Base-by-base conservation (phyloP, 495 filamentous ascomycete genomes). In the Ascodesmis nigricans region DNA sequence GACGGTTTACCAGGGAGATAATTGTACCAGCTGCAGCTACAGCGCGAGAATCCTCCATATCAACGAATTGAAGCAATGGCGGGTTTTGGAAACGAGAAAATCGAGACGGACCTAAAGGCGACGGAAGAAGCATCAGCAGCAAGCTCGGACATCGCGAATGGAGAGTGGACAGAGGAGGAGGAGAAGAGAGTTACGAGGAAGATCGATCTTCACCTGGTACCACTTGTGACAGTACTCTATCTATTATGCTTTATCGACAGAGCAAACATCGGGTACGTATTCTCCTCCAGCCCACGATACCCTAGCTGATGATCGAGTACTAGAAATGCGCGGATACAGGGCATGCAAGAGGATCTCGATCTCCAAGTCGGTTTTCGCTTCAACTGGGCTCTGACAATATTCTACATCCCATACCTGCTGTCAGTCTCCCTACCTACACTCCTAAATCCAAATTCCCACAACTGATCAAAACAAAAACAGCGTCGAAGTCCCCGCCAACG, bases 351-450 rank as follows among this genome's bases (percentile, higher is more conserved):
- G 7, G 61, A 65, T 22, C 44, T 67, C 14, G 31, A 54, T 9
- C 59, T 69, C 28, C n/a, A n/a, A n/a, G 55, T 25, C 2, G 58
- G 58, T 0, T 27, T 59, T 29, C 55, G 58, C 10, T 71, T 70
- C 47, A 71, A 69, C 49, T 64, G 64, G 59, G 57, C 63, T 1
- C 65, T 70, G 17, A 64, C 59, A 40, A 59, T 62, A 26, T 66
- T 67, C 46, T 79, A 78, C 52, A 69, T 81, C 44, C 59, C 73
- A 21, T 81, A 80, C 45, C 53, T 66, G 3, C 52, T 66, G 7
- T 40, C 21, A 9, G 27, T 22, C 24, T 7, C 26, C 31, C 10
- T 16, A 10, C 3, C 8, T 31, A 30, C 24, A 18, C 24, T 14
- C 31, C 7, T n/a, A n/a, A n/a, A n/a, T n/a, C n/a, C n/a, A n/a